A percentile compares a stretch with the other conserved stretches of the same genome.
Evolutionary conservation across 148 eudicot genomes (phyloP).

Genomic region (Dysphania ambrosioides): DNA sequence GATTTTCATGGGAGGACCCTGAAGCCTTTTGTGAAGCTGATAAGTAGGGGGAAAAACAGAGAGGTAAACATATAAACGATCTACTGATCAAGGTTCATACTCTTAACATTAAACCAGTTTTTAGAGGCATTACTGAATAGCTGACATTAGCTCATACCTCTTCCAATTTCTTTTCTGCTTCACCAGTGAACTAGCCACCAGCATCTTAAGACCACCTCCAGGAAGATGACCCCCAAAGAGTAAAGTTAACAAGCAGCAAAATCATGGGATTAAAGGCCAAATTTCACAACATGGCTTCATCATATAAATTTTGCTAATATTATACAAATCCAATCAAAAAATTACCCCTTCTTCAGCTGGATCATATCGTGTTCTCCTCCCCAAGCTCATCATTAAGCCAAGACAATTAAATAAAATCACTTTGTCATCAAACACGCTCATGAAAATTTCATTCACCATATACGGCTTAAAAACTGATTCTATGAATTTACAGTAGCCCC

Average conservation of each 20-base stretch:
- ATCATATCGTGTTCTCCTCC: conserved; percentile 77
- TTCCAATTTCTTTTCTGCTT: conserved; percentile 83
- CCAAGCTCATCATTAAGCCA: conserved; percentile 78
- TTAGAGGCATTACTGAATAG: not conserved
- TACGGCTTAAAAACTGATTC: not conserved
- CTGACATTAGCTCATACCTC: conserved; percentile 45
- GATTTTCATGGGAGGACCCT: conserved; percentile 49
- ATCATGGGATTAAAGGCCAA: not conserved
- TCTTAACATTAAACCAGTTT: not conserved
- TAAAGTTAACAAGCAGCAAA: not conserved
- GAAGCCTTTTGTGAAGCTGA: conserved; percentile 82
- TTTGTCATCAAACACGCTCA: not conserved
- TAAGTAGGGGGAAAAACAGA: not conserved
- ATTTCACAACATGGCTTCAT: not conserved
- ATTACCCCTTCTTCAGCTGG: conserved; percentile 72
- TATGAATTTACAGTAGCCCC: no score
- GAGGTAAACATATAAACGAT: not conserved
- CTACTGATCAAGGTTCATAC: not conserved
- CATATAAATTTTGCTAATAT: not conserved
- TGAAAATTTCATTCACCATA: not conserved
- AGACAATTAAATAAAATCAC: conserved; percentile 11
- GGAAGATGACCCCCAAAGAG: conserved; percentile 12
- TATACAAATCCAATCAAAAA: not conserved
- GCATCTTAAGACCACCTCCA: conserved; percentile 89
- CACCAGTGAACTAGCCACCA: conserved; percentile 72